phyloP scores from a whole-genome alignment of 352 stramenopile genomes.

The Elongisporangium anandrum region DNA sequence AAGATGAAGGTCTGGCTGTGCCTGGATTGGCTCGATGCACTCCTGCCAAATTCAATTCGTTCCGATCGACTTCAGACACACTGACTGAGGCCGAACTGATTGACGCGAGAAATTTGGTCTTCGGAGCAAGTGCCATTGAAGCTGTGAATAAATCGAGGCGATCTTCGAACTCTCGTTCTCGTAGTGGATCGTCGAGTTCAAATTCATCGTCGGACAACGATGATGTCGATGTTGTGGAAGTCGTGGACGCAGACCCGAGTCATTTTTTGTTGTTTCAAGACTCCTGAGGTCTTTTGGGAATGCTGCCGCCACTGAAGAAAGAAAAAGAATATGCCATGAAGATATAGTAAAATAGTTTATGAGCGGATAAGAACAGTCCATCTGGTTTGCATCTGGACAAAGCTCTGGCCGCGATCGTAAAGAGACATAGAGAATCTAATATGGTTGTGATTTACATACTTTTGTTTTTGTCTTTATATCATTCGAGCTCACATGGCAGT shows the following conservation, averaged over 20 bases:
- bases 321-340: not conserved
- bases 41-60: conserved; percentile 83
- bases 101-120: conserved; percentile 2
- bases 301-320: not conserved
- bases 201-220: conserved; percentile 8
- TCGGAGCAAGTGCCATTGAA: conserved; percentile 11
- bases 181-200: conserved; percentile 4
- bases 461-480: not conserved
- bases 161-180: conserved; percentile 5
- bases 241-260: conserved; percentile 3
- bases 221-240: conserved; percentile 3
- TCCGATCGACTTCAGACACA: conserved; percentile 33
- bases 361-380: not conserved
- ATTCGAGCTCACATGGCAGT: not conserved
- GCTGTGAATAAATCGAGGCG: conserved; percentile 7
- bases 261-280: not conserved
- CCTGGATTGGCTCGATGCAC: conserved; percentile 67
- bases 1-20: conserved; percentile 75
- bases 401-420: not conserved
- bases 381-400: not conserved
- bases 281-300: not conserved
- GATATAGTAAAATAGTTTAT: not conserved
- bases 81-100: not conserved
- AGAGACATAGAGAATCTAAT: not conserved
- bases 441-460: not conserved